These are phyloP conservation scores for Dendrobium huoshanense DNA, from an alignment of 106 monocot genomes.

Conservation along the genomic window DNA sequence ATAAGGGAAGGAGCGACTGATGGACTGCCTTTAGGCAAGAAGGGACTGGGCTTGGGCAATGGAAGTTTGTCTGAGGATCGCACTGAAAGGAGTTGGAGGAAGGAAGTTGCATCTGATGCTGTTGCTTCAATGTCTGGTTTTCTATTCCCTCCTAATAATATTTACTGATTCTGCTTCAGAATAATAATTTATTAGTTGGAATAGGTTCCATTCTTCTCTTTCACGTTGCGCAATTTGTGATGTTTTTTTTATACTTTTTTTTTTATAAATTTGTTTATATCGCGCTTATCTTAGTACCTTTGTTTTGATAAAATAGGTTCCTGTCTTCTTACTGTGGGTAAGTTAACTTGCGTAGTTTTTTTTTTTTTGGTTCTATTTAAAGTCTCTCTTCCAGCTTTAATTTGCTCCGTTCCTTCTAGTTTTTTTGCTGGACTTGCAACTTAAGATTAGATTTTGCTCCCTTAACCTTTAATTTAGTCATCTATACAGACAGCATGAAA, in stretches of 20 bases:
- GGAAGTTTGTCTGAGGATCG: slow-evolving; percentile 26
- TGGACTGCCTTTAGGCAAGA: slow-evolving; percentile 22
- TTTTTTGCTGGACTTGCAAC: neutral
- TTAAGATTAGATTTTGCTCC: neutral
- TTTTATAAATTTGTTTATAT: neutral
- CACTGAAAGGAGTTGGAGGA: slow-evolving; percentile 70
- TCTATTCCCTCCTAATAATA: neutral
- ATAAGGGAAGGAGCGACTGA: slow-evolving; percentile 31
- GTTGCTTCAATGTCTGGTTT: slow-evolving; percentile 27
- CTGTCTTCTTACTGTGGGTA: neutral
- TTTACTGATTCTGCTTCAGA: neutral
- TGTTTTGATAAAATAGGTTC: neutral
- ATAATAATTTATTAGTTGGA: neutral
- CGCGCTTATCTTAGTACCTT: neutral
- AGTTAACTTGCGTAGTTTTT: neutral
- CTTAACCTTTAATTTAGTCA: neutral
- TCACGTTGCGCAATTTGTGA: neutral
- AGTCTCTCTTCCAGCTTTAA: too few species aligned
- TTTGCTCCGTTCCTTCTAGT: too few species aligned
- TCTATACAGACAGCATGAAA: neutral
- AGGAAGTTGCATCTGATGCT: slow-evolving; percentile 29
- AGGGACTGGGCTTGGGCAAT: slow-evolving; percentile 22
- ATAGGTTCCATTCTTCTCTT: neutral
- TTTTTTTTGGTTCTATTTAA: neutral
- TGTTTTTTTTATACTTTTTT: neutral